Evolutionary conservation across 2,329 filamentous ascomycete species (phyloP).

Genomic region (Arthrobotrys sinensis): DNA sequence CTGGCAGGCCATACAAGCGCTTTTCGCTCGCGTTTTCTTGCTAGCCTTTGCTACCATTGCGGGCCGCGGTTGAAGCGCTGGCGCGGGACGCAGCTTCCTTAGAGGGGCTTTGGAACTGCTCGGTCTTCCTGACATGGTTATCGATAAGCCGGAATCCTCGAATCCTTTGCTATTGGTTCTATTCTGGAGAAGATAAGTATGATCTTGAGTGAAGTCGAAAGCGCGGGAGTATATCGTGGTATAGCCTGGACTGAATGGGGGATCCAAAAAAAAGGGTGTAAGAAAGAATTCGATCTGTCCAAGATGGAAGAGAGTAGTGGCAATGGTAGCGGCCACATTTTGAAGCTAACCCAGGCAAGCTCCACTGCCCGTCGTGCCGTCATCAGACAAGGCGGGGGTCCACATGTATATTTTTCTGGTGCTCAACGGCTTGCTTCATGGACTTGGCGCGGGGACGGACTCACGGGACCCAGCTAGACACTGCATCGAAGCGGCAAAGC

Average conservation of each 20-base stretch:
- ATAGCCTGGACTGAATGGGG: not conserved
- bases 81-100: constrained; percentile 40
- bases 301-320: constrained; percentile 8
- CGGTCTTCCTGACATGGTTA: constrained; percentile 43
- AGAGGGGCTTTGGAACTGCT: constrained; percentile 39
- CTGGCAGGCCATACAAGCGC: constrained; percentile 50
- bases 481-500: constrained; percentile 34
- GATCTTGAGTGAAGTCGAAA: not conserved
- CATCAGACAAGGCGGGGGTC: constrained; percentile 1
- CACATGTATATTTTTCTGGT: constrained; percentile 1
- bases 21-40: constrained; percentile 42
- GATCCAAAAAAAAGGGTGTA: not conserved
- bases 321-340: constrained; percentile 12
- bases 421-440: constrained; percentile 17
- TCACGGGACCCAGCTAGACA: constrained; percentile 30
- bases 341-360: constrained; percentile 10
- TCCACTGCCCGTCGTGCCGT: constrained; percentile 23
- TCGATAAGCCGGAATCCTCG: constrained; percentile 7
- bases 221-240: not conserved
- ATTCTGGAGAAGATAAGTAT: too few relatives aligned
- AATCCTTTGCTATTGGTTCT: not conserved
- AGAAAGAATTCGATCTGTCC: constrained; percentile 17
- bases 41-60: constrained; percentile 44
- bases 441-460: constrained; percentile 33
- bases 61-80: constrained; percentile 35